A percentile compares a stretch with the other conserved stretches of the same genome.
phyloP scores from a whole-genome alignment of 305 asterid genomes.

The Euphrasia arctica region DNA sequence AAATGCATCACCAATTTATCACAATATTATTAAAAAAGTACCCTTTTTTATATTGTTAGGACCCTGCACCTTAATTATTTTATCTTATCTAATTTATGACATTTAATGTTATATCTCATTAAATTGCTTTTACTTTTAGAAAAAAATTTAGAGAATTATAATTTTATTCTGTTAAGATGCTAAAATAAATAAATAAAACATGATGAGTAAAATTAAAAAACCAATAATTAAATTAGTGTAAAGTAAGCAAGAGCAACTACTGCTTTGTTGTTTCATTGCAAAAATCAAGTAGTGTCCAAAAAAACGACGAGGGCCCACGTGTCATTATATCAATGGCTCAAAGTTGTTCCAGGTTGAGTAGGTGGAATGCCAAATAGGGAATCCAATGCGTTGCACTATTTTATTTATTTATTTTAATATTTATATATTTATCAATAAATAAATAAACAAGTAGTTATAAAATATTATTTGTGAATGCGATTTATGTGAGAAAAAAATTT shows the following conservation, averaged over 20 bases:
- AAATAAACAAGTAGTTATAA: neutral
- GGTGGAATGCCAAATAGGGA: conserved; percentile 27
- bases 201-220: neutral
- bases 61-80: neutral
- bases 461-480: conserved; percentile 2
- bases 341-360: neutral
- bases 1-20: neutral
- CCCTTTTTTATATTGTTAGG: neutral
- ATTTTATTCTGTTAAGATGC: too few relatives aligned
- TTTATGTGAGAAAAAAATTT: neutral
- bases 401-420: neutral
- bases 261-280: too few relatives aligned
- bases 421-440: neutral
- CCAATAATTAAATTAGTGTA: too few relatives aligned
- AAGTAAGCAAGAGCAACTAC: neutral
- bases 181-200: too few relatives aligned
- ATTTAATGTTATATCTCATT: neutral
- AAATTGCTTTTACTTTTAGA: too few relatives aligned
- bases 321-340: neutral
- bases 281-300: too few relatives aligned
- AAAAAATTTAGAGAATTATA: too few relatives aligned
- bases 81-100: neutral
- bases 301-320: conserved; percentile 1
- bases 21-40: neutral
- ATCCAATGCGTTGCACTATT: conserved; percentile 3